Percentiles rank a stretch among this genome's conserved stretches.
These are phyloP conservation scores for Hypoxylon sp. DNA, from an alignment of 2,329 filamentous ascomycete genomes.

Conservation along the genomic window DNA sequence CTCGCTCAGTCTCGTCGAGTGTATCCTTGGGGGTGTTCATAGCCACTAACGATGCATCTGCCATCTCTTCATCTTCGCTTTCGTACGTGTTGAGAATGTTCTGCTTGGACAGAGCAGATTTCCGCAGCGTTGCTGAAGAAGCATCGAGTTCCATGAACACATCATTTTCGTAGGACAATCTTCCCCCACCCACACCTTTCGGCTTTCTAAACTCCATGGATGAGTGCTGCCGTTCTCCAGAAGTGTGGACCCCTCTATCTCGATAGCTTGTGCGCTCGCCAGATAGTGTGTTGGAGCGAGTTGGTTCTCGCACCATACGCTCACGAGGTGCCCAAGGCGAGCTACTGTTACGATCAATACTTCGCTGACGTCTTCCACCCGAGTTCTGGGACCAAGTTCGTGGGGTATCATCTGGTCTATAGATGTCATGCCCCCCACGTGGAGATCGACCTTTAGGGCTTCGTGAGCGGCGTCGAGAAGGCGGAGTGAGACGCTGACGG, in stretches of 20 bases:
- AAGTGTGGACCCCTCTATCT: conserved; percentile 8
- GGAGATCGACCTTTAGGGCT: conserved; percentile 19
- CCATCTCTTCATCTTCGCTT: conserved; percentile 15
- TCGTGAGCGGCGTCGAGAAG: conserved; percentile 29
- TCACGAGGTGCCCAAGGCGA: conserved; percentile 41
- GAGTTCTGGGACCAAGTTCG: conserved; percentile 13
- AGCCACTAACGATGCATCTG: not conserved
- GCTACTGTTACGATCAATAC: conserved; percentile 16
- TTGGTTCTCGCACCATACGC: conserved; percentile 33
- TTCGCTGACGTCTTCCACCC: not conserved
- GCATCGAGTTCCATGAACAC: conserved; percentile 21
- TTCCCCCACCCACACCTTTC: conserved; percentile 38
- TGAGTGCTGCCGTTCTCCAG: not conserved
- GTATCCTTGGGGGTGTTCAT: conserved; percentile 19
- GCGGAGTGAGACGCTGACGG: conserved; percentile 34
- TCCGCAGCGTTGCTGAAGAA: conserved; percentile 3
- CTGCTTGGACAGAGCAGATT: not conserved
- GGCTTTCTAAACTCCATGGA: conserved; percentile 18
- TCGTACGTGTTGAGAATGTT: not conserved
- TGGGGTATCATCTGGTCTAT: conserved; percentile 30
- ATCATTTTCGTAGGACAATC: conserved; percentile 49
- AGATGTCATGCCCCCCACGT: conserved; percentile 14
- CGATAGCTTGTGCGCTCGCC: not conserved
- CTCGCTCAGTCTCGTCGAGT: conserved; percentile 23
- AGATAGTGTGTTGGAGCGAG: conserved; percentile 4